Percentiles rank a stretch among this genome's conserved stretches.
Evolutionary conservation across 345 rosid genomes (phyloP).

Genomic region (Euclidium syriacum): DNA sequence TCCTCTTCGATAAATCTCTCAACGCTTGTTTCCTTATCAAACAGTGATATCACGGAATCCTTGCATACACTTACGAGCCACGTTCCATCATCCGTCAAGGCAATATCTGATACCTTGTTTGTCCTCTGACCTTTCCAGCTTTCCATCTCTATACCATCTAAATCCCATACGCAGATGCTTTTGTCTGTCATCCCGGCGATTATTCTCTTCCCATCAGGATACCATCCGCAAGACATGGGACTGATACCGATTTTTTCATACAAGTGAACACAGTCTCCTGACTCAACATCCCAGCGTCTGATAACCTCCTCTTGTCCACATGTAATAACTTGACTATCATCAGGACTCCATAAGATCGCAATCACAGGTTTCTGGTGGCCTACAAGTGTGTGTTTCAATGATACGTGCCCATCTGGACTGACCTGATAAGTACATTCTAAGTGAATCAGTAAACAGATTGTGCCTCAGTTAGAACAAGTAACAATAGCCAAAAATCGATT

Average conservation of each 20-base stretch:
- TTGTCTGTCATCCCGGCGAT: slow-evolving; percentile 53
- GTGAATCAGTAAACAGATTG: slow-evolving; percentile 9
- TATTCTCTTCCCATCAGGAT: slow-evolving; percentile 46
- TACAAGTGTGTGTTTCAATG: slow-evolving; percentile 43
- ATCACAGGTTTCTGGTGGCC: slow-evolving; percentile 55
- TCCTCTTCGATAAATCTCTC: slow-evolving; percentile 62
- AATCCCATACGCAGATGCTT: slow-evolving; percentile 67
- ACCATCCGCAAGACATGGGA: slow-evolving; percentile 73
- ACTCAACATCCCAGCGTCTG: slow-evolving; percentile 56
- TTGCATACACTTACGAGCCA: slow-evolving; percentile 51
- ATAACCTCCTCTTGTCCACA: slow-evolving; percentile 64
- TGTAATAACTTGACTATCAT: slow-evolving; percentile 58
- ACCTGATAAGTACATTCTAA: slow-evolving; percentile 33
- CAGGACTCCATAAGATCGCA: slow-evolving; percentile 59
- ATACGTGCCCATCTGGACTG: slow-evolving; percentile 35
- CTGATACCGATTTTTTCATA: slow-evolving; percentile 50
- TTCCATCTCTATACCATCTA: slow-evolving; percentile 60
- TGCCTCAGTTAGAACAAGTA: slow-evolving; percentile 1
- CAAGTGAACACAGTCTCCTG: slow-evolving; percentile 51
- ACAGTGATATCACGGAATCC: slow-evolving; percentile 45
- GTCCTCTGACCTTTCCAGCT: slow-evolving; percentile 68
- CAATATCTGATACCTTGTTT: slow-evolving; percentile 55
- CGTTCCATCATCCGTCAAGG: slow-evolving; percentile 61
- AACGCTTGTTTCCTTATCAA: slow-evolving; percentile 47
- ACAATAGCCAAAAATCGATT: background rate